Evolutionary conservation across 495 filamentous ascomycete genomes (phyloP), one percentile per base, ranked within the genome.

Genomic region (Neurospora sp.): DNA sequence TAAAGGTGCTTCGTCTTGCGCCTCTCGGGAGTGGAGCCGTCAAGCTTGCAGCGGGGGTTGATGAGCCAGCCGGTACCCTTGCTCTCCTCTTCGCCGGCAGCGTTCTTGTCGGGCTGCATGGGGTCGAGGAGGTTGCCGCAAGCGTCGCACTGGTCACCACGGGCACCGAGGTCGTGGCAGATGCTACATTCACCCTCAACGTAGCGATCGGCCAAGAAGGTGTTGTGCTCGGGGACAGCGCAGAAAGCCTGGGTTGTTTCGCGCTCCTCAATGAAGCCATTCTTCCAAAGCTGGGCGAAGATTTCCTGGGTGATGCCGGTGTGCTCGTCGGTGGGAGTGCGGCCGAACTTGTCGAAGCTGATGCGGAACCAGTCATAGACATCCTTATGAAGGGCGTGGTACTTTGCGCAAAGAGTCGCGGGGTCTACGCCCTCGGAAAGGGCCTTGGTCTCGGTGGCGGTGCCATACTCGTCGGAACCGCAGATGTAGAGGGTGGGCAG

Each of bases 181-280:
- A 75, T 62, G 73, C 72, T 88, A 82, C 94, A 98, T 75, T 90
- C 91, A 21, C 94, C 94, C 83, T 97, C 94, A 24, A 98, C 93
- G 79, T 92, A 98, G 48, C 95, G 92, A 82, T 98, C 95, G 28
- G 95, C 94, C 70, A 98, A 80, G 85, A 97, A 98, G 31, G 90
- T 90, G 21, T 89, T 84, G 81, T 98, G 94, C 38, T 89, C 86
- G 28, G 54, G 54, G 54, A 66, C 54, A 74, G 93, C 90, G 80
- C 95, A 98, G 84, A 92, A 98, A 28, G 94, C 92, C 79, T 98
- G 95, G 21, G 83, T 85, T 19, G 85, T 88, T 34, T 90, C 90
- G 69, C 90, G 86, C 86, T 97, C 92, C 76, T 91, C 90, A 59
- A 98, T 84, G 78, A 88, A 96, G n/a, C 91, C 93, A 76, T 96